phyloP scores from a whole-genome alignment of 176 grass and related monocot species.

The Coix lacrymajobi region DNA sequence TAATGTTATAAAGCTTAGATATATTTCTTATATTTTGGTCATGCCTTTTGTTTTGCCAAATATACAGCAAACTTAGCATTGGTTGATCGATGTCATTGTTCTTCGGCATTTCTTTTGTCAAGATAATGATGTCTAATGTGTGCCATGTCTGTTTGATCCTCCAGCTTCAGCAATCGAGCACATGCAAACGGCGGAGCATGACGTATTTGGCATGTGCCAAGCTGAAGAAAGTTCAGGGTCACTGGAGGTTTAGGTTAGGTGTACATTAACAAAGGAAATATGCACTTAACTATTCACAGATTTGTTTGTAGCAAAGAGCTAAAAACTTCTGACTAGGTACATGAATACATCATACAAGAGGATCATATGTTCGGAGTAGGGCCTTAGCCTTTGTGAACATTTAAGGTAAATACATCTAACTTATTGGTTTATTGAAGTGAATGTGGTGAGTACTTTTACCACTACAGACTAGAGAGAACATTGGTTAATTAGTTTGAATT shows the following conservation, averaged over 20 bases:
- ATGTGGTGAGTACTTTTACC: background rate
- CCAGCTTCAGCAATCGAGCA: background rate
- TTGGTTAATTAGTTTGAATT: background rate
- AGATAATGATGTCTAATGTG: background rate
- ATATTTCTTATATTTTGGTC: background rate
- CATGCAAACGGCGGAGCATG: background rate
- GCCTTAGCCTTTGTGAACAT: background rate
- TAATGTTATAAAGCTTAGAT: slow-evolving; percentile 8
- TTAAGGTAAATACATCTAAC: background rate
- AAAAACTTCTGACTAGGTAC: background rate
- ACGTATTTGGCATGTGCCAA: background rate
- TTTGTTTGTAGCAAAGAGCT: background rate
- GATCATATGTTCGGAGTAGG: too few relatives aligned
- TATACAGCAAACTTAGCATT: background rate
- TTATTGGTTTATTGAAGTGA: background rate
- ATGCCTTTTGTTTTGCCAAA: background rate
- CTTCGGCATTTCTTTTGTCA: background rate
- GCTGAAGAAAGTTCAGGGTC: background rate
- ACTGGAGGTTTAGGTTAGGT: background rate
- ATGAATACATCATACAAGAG: background rate
- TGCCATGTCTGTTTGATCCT: background rate
- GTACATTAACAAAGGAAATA: background rate
- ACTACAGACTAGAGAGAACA: background rate
- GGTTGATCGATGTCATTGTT: background rate
- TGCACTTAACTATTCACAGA: background rate